These are phyloP conservation scores for Vanderwaltozyma tropicalis DNA, from an alignment of 805 yeast species.

Conservation along the genomic window DNA sequence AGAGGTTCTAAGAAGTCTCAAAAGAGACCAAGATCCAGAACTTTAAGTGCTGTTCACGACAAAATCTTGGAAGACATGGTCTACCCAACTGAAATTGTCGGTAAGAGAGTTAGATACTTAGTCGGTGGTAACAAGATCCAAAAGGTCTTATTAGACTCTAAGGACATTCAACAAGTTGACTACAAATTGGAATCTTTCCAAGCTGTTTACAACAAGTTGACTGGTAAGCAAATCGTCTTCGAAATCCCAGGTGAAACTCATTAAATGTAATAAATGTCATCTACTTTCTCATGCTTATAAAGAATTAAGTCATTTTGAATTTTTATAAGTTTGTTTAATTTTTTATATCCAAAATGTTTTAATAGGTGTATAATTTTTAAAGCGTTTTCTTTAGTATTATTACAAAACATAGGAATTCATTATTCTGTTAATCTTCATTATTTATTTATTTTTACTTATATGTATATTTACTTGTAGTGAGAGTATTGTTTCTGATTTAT, in stretches of 20 bases:
- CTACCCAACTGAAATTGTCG: slow-evolving; percentile 98
- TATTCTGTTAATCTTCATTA: neutral
- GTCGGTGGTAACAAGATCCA: slow-evolving; percentile 98
- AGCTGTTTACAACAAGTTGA: slow-evolving; percentile 94
- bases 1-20: slow-evolving; percentile 88
- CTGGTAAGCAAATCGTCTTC: slow-evolving; percentile 98
- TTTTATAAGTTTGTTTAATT: slow-evolving; percentile 2
- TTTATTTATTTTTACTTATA: neutral
- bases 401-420: neutral
- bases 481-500: too few species aligned
- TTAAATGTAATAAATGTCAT: slow-evolving; percentile 15
- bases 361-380: slow-evolving; percentile 23
- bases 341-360: slow-evolving; percentile 9
- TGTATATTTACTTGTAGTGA: too few species aligned
- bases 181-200: slow-evolving; percentile 99
- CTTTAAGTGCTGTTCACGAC: slow-evolving; percentile 97
- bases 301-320: slow-evolving; percentile 4
- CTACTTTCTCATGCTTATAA: slow-evolving; percentile 5
- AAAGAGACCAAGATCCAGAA: slow-evolving; percentile 99
- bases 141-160: slow-evolving; percentile 94
- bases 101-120: slow-evolving; percentile 98
- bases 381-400: slow-evolving; percentile 11
- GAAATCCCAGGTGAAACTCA: slow-evolving; percentile 61
- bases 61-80: slow-evolving; percentile 97
- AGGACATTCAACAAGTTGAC: slow-evolving; percentile 93